Base-by-base conservation (phyloP, 176 grass and related monocot species). In the Oryza glaberrima region DNA sequence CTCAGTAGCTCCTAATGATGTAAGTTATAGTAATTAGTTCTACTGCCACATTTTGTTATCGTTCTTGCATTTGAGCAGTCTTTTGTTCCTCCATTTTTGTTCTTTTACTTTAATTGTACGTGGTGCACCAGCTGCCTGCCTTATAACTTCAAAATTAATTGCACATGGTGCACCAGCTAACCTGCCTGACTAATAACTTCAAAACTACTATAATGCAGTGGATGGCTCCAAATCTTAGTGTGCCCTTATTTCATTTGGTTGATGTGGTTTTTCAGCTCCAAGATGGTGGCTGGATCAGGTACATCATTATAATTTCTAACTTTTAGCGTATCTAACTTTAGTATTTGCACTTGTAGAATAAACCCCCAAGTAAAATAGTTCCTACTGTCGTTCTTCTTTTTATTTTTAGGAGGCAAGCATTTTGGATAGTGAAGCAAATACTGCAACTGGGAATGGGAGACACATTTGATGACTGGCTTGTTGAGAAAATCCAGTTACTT, bases 381-480 rank as follows among this genome's bases (percentile, higher is more conserved):
- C 52, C 78, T 66, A 77, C 20, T 69, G 11, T 25, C 7, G 17
- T 80, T 67, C 10, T 32, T 75, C 20, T 47, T 56, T 26, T 65
- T 32, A 64, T 77, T 86, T 91, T 43, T 81, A 99, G 97, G 72
- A 90, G 97, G 67, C 94, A 99, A 94, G 90, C 91, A 90, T 99
- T 99, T 92, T 99, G 97, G 97, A 92, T 99, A 65, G 97, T 86
- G 72, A 99, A 96, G 82, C 97, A 99, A 83, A 67, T 99, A 88
- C 84, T 99, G 80, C 94, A 99, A 75, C 90, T 99, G 84, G 97
- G 97, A 83, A 99, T 99, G 97, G 97, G 97, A 72, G 97, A 99
- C 72, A 94, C 97, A 60, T 99, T 99, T 94, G 97, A 99, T 89
- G 97, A 99, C 82, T 99, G 97, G 97, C 97, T 99, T 80, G 88